Percentiles rank a stretch among this genome's conserved stretches.
phyloP scores from a whole-genome alignment of 164 flowering plant species.

The Malania oleifera region DNA sequence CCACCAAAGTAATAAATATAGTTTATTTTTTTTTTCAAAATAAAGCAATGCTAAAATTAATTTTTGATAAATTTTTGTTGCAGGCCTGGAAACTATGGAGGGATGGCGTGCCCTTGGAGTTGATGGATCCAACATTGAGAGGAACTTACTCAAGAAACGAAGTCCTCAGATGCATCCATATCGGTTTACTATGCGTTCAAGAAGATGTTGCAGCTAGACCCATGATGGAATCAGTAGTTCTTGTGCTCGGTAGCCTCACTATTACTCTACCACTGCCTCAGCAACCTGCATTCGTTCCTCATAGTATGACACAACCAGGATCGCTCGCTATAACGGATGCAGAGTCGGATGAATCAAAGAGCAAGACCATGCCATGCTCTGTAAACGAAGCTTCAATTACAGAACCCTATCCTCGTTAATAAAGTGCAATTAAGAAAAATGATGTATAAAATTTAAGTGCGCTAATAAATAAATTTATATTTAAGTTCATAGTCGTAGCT shows the following conservation, averaged over 20 bases:
- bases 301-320: not conserved
- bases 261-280: conserved; percentile 29
- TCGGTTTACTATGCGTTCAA: conserved; percentile 43
- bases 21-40: too few relatives aligned
- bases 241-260: conserved; percentile 38
- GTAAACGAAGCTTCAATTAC: conserved; percentile 15
- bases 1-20: too few relatives aligned
- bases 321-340: not conserved
- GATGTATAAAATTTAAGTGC: too few relatives aligned
- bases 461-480: too few relatives aligned
- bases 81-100: conserved; percentile 47
- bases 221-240: conserved; percentile 34
- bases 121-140: conserved; percentile 25
- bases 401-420: not conserved
- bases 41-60: not conserved
- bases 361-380: conserved; percentile 8
- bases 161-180: conserved; percentile 39
- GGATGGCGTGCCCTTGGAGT: conserved; percentile 20
- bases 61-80: not conserved
- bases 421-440: too few relatives aligned
- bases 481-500: too few relatives aligned
- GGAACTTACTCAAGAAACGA: conserved; percentile 15
- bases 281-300: conserved; percentile 31
- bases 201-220: conserved; percentile 34
- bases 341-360: not conserved